Evolutionary conservation across 129 eudicot genomes (phyloP), one percentile per base, ranked within the genome.

Genomic region (Tagetes patula): DNA sequence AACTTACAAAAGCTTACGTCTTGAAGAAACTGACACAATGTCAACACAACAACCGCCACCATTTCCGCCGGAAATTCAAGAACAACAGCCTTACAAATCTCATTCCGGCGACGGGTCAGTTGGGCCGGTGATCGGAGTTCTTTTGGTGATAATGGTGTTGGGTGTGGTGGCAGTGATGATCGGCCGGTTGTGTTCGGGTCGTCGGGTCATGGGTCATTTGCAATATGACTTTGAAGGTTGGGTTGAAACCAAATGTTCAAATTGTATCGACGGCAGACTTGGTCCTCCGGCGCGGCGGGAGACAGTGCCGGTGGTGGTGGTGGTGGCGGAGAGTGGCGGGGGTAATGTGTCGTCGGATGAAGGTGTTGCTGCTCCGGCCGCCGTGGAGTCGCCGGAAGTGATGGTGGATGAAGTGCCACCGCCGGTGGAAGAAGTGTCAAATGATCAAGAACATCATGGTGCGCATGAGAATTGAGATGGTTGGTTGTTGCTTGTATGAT

Each of bases 41-140:
- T 80, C 90, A 42, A 67, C 67, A 32, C 65, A 59, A 59, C 85
- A 80, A 70, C 86, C 87, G 38, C 82, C 90, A 31, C 84, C 89
- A 70, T 84, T 86, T 31, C 83, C 83, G 42, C 63, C 81, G 40
- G 77, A 52, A 39, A 76, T 76, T 33, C 78, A 70, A 20, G 27
- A 20, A 56, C 85, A 81, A 69, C 84, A 85, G 58, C 73, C 83
- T 3, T 76, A 85, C 83, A 78, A 80, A 46, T 33, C 84, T 8
- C 89, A 82, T 63, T 77, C 91, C 42, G 72, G 74, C n/a, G 90
- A 86, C 65, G 97, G 85, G 48, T 88, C 97, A 7, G 89, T 88
- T 36, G 96, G 96, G 32, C 92, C 97, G 67, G 88, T 88, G 2
- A 86, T 88, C 34, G 97, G 86, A 7, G 97, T 82, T 3, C 81